Base-by-base conservation (phyloP, 2,329 filamentous ascomycete species). In the Pseudogymnoascus sp. region DNA sequence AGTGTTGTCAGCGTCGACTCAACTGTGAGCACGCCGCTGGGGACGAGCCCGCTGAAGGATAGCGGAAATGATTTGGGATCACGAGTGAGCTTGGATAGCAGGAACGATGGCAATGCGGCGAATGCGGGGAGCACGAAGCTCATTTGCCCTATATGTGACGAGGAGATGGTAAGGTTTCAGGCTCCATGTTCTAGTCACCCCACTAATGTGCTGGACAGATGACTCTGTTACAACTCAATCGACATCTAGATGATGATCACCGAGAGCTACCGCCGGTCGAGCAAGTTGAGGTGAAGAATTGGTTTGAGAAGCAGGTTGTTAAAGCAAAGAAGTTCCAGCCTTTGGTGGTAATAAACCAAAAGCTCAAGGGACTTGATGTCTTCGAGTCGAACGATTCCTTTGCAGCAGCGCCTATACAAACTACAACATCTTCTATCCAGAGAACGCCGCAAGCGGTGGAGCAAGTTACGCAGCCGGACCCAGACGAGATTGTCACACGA, bases 61-160 rank as follows among this genome's bases (percentile, higher is more conserved):
- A 83, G 89, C 64, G 78, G 83, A 11, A 91, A 93, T 72, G 92
- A 96, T 71, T 83, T 97, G 61, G 84, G 85, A 38, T 90, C 91
- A 62, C 89, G 90, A 71, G 88, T 97, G 69, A 92, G 89, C 62
- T 77, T 94, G 60, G 83, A 83, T 55, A 55, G 45, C 29, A 55
- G 45, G 43, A 81, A 83, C 76, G 79, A 80, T 65, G 79, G 80
- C 41, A 76, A 79, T 69, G 78, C 78, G 52, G 75, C 77, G 61
- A 74, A 75, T 16, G 81, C 84, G 61, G 78, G 84, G 62, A 84
- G 82, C 68, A 84, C 84, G 67, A 83, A 83, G 74, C 85, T 99
- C 64, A 85, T 93, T 62, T 99, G 94, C 74, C 94, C 94, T n/a
- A 99, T 99, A 72, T 99, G 94, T 76, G 92, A 87, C 69, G 95